Percentiles rank a stretch among this genome's conserved stretches.
Evolutionary conservation across 2,329 filamentous ascomycete species (phyloP).

Genomic region (Ascochyta clinopodiicola): DNA sequence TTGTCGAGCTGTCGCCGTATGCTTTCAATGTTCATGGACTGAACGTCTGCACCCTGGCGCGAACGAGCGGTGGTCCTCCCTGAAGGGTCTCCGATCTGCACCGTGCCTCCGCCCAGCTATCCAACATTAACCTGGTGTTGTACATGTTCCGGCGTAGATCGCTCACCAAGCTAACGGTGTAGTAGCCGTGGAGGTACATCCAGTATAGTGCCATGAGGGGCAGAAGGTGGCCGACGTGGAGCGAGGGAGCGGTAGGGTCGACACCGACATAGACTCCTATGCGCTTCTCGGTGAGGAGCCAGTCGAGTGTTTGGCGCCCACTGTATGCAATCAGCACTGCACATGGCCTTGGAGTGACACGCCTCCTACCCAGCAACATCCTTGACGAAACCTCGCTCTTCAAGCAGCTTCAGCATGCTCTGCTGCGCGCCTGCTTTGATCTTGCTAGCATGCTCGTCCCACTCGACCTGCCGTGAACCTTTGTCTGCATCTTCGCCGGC

Average conservation of each 20-base stretch:
- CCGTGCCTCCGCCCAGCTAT: constrained; percentile 74
- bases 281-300: constrained; percentile 68
- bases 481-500: constrained; percentile 25
- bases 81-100: constrained; percentile 79
- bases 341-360: no score
- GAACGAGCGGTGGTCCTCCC: constrained; percentile 69
- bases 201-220: constrained; percentile 85
- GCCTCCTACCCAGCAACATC: constrained; percentile 71
- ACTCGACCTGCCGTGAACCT: constrained; percentile 26
- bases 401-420: constrained; percentile 67
- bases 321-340: constrained; percentile 30
- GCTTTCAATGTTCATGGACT: constrained; percentile 69
- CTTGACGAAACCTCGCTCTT: constrained; percentile 76
- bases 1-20: constrained; percentile 74
- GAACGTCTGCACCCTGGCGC: constrained; percentile 58
- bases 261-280: constrained; percentile 81
- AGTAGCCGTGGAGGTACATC: constrained; percentile 79
- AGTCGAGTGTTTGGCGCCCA: constrained; percentile 63
- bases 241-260: constrained; percentile 79
- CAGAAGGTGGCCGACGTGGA: constrained; percentile 81
- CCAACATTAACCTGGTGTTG: constrained; percentile 31
- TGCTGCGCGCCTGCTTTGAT: constrained; percentile 40
- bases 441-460: constrained; percentile 36
- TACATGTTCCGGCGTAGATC: constrained; percentile 10
- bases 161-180: constrained; percentile 66